Percentiles rank a stretch among this genome's conserved stretches.
phyloP scores from a whole-genome alignment of 352 stramenopile species.

The Phytophthora aleatoria region DNA sequence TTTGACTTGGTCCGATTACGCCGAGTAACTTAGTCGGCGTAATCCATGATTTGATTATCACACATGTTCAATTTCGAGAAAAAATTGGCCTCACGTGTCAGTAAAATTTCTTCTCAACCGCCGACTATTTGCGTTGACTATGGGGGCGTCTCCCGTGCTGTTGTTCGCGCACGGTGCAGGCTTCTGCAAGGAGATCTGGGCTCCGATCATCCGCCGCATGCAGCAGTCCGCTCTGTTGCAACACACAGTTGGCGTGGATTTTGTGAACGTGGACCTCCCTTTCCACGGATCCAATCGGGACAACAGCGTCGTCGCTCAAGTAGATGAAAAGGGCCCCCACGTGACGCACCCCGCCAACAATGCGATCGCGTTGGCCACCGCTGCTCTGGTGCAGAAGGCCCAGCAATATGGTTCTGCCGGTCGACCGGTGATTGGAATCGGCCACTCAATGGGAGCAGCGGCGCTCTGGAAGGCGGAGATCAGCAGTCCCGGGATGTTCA shows the following conservation, averaged over 20 bases:
- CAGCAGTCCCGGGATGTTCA: slow-evolving; percentile 43
- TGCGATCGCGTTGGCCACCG: slow-evolving; percentile 24
- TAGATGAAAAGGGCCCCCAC: slow-evolving; percentile 34
- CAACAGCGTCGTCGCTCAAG: slow-evolving; percentile 32
- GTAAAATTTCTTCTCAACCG: too few relatives aligned
- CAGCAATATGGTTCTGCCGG: slow-evolving; percentile 1
- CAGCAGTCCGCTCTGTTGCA: slow-evolving; percentile 31
- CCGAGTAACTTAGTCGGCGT: background rate
- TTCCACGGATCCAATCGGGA: slow-evolving; percentile 50
- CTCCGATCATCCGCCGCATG: slow-evolving; percentile 42
- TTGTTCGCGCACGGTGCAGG: slow-evolving; percentile 52
- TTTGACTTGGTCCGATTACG: too few relatives aligned
- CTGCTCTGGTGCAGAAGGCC: slow-evolving; percentile 19
- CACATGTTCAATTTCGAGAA: background rate
- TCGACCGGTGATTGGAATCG: slow-evolving; percentile 52
- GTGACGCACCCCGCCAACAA: slow-evolving; percentile 49
- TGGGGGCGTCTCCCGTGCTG: slow-evolving; percentile 33
- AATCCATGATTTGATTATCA: background rate
- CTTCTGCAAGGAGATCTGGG: slow-evolving; percentile 58
- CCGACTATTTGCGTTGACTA: background rate
- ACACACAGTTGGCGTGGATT: slow-evolving; percentile 13
- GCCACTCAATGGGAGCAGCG: slow-evolving; percentile 51
- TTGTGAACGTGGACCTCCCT: slow-evolving; percentile 31
- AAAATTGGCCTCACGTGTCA: background rate
- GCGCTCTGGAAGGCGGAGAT: slow-evolving; percentile 40